These are phyloP conservation scores for Astraeus odoratus DNA, from an alignment of 768 basidiomycete genomes.

Conservation along the genomic window DNA sequence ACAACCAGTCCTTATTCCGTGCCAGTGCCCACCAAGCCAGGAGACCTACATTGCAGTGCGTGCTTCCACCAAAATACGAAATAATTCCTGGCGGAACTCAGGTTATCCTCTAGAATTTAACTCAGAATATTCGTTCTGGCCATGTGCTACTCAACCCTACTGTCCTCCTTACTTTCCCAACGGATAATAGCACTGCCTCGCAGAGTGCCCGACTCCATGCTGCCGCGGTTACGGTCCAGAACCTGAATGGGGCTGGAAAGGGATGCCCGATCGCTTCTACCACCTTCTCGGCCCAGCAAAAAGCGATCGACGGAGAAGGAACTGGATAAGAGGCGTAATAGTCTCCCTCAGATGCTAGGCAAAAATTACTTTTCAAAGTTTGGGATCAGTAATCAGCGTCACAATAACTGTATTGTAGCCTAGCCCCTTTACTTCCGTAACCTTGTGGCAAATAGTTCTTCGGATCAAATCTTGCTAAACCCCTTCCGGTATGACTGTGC, in stretches of 20 bases:
- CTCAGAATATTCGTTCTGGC: slow-evolving; percentile 35
- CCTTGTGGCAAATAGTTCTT: neutral
- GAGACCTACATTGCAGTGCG: slow-evolving; percentile 21
- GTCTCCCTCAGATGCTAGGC: too few relatives aligned
- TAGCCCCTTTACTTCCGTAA: neutral
- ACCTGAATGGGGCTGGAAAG: slow-evolving; percentile 56
- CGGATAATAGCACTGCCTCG: slow-evolving; percentile 31
- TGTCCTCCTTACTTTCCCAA: slow-evolving; percentile 37
- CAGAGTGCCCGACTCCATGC: slow-evolving; percentile 48
- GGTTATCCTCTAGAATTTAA: slow-evolving; percentile 22
- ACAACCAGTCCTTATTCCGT: slow-evolving; percentile 28
- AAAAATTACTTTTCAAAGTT: too few relatives aligned
- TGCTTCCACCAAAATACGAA: too few relatives aligned
- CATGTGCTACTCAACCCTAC: slow-evolving; percentile 35
- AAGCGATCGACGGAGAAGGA: slow-evolving; percentile 12
- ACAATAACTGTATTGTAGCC: neutral
- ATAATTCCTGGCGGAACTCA: neutral
- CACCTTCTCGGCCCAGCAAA: slow-evolving; percentile 42
- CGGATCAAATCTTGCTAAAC: neutral
- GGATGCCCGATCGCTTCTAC: slow-evolving; percentile 64
- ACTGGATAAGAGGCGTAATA: slow-evolving; percentile 4
- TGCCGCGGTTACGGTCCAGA: slow-evolving; percentile 61
- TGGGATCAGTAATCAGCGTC: neutral
- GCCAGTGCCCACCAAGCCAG: slow-evolving; percentile 28
- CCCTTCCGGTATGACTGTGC: neutral